phyloP scores from a whole-genome alignment of 1,139 yeast genomes.

The Scheffersomyces cryptocercus region DNA sequence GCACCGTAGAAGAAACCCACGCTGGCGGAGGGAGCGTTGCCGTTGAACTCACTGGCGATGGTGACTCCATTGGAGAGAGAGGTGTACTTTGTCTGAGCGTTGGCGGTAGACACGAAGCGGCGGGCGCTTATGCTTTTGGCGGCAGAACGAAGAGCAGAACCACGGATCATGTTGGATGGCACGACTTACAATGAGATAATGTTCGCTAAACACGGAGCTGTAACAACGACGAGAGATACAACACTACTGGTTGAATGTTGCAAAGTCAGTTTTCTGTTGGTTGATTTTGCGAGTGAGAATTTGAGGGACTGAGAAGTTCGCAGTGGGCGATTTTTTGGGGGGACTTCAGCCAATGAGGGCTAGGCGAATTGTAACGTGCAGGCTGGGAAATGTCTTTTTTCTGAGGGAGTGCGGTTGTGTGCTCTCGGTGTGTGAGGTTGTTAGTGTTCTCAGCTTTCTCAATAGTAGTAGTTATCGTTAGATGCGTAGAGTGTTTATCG shows the following conservation, averaged over 20 bases:
- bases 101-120: constrained; percentile 60
- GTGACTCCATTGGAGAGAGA: constrained; percentile 72
- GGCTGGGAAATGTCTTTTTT: constrained; percentile 1
- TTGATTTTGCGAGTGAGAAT: background rate
- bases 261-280: constrained; percentile 1
- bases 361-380: constrained; percentile 12
- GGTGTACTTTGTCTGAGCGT: constrained; percentile 64
- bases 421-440: no score
- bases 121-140: constrained; percentile 41
- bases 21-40: constrained; percentile 56
- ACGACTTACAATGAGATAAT: no score
- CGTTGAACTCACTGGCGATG: constrained; percentile 66
- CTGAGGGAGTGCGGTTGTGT: no score
- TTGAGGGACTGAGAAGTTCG: background rate
- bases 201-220: no score
- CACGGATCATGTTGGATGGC: constrained; percentile 35
- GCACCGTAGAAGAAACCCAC: constrained; percentile 73
- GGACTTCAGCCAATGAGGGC: constrained; percentile 14
- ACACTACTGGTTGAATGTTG: no score
- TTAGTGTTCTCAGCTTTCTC: no score
- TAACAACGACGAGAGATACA: no score
- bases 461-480: no score
- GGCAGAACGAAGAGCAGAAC: constrained; percentile 33
- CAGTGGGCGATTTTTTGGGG: constrained; percentile 8
- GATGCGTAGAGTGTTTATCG: no score